Evolutionary conservation across 2,329 filamentous ascomycete genomes (phyloP).

Genomic region (Apiospora aurea): DNA sequence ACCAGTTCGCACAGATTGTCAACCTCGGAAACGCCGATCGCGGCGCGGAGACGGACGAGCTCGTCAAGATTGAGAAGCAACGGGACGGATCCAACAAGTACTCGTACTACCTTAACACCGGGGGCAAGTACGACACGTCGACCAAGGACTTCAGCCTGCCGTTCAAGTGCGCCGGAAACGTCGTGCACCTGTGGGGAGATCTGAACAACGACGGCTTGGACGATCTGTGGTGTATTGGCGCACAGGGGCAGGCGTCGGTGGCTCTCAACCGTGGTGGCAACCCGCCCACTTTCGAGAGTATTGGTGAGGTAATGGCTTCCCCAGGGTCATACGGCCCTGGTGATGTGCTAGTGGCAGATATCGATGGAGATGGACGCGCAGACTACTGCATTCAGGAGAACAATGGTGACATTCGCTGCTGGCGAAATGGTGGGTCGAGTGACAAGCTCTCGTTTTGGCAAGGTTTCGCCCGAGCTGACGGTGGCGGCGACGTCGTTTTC

Average conservation of each 20-base stretch:
- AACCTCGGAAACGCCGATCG: conserved; percentile 14
- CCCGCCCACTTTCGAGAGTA: conserved; percentile 20
- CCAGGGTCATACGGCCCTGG: conserved; percentile 7
- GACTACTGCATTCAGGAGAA: conserved; percentile 24
- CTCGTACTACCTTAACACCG: conserved; percentile 14
- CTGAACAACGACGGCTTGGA: conserved; percentile 23
- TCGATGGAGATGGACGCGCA: conserved; percentile 20
- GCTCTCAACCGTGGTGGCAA: conserved; percentile 22
- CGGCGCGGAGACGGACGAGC: conserved; percentile 20
- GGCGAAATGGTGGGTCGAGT: conserved; percentile 23
- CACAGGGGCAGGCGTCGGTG: conserved; percentile 21
- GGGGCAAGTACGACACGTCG: not conserved
- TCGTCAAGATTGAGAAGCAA: conserved; percentile 21
- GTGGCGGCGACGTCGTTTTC: conserved; percentile 21
- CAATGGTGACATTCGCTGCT: conserved; percentile 24
- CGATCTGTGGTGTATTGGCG: conserved; percentile 24
- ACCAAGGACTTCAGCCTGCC: conserved; percentile 6
- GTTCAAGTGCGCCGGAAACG: conserved; percentile 9
- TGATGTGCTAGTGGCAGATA: conserved; percentile 17
- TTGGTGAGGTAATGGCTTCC: conserved; percentile 20
- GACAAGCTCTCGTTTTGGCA: conserved; percentile 22
- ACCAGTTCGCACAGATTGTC: conserved; percentile 21
- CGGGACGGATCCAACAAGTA: conserved; percentile 20
- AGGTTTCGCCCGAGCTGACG: not conserved
- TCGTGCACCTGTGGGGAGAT: conserved; percentile 11